Evolutionary conservation across 2,329 filamentous ascomycete genomes (phyloP), one percentile per base, ranked within the genome.

Genomic region (Didymella arachidicola): DNA sequence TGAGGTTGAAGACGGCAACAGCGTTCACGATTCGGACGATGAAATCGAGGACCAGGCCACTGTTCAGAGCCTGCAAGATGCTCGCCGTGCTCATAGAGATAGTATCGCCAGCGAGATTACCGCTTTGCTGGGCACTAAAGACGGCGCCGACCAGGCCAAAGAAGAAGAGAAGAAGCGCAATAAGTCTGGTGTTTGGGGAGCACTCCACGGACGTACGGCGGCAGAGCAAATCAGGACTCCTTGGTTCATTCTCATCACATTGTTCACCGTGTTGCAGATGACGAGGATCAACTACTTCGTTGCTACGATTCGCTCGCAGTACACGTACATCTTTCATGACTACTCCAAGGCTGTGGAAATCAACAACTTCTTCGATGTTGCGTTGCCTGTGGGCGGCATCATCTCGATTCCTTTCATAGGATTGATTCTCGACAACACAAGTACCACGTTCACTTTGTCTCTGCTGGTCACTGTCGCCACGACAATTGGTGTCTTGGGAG

Each of bases 211-310:
- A 49, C 82, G 83, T 64, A 86, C 89, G 0, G 90, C 91, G 0
- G 70, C 82, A 22, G 79, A 91, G 68, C 93, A 97, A 77, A 89
- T 97, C 65, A 76, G 79, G 7, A 91, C 89, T 2, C 89, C 89
- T 0, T 97, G 92, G 92, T 97, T 95, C 75, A 81, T 92, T 18
- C 83, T 96, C 49, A 92, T 96, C 68, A 91, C 91, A 11, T 77
- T 92, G 12, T 95, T 96, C 77, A 96, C 92, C 1, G 77, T 84
- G 32, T 64, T 84, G 1, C 82, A 84, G 71, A 86, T 83, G 79
- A 89, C 96, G 62, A 85, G 81, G 10, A 96, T 97, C 82, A 97
- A 97, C 79, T 97, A 93, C 80, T 96, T 97, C 70, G 91, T 97
- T 46, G 92, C 93, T 1, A 96, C 93, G 2, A 89, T 97, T 62